These are phyloP conservation scores for Nicotiana rustica DNA, from an alignment of 305 asterid species.

Conservation along the genomic window DNA sequence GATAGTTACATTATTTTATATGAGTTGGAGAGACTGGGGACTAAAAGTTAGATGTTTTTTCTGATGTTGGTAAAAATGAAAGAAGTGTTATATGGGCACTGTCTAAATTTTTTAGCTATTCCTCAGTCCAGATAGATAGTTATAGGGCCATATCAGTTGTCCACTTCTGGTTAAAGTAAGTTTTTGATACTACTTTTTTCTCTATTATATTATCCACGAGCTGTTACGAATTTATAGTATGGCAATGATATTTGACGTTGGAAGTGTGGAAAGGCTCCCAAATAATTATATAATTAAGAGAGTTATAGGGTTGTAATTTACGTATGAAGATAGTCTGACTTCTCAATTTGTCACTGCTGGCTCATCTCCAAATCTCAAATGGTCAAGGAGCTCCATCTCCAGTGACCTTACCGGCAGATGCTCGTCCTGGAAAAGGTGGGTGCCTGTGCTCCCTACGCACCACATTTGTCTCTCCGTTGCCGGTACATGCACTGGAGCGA, in stretches of 20 bases:
- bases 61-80: conserved; percentile 13
- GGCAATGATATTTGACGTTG: background rate
- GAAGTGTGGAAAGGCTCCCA: conserved; percentile 25
- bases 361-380: conserved; percentile 9
- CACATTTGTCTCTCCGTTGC: background rate
- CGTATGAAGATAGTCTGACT: background rate
- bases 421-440: background rate
- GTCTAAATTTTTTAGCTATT: conserved; percentile 3
- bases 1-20: background rate
- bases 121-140: conserved; percentile 1
- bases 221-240: conserved; percentile 19
- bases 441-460: background rate
- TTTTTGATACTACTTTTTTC: background rate
- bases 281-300: conserved; percentile 12
- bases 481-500: background rate
- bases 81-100: background rate
- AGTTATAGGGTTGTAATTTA: conserved; percentile 24
- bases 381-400: background rate
- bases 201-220: conserved; percentile 1
- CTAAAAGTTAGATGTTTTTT: conserved; percentile 26
- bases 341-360: conserved; percentile 13
- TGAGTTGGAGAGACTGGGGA: background rate
- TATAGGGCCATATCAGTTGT: conserved; percentile 27
- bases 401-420: conserved; percentile 17
- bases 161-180: background rate